Evolutionary conservation across 2,329 filamentous ascomycete species (phyloP), one percentile per base, ranked within the genome.

Genomic region (Endocalyx cinctus): DNA sequence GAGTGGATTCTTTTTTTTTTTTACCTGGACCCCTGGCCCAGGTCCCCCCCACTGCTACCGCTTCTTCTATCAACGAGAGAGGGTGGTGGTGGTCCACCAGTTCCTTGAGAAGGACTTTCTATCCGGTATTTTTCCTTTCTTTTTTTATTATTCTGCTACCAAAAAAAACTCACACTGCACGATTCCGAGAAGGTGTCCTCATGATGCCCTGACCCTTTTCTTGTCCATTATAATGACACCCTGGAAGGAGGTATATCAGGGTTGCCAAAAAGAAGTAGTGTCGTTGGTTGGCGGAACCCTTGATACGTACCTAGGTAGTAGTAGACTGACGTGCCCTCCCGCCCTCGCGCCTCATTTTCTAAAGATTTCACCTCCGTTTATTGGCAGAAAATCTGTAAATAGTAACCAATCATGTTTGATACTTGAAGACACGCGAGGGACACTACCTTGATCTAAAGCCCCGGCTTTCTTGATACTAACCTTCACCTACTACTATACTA

Each of bases 341-440:
- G 47, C 37, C 37, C 49, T 48, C 50, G 43, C 46, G 47, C 46
- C 51, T 55, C 47, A 47, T 52, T 46, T 38, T 51, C 45, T 42
- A 51, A 47, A 46, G 41, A 41, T 42, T 44, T 46, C 43, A 48
- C 42, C 39, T 39, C 41, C 51, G 35, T 62, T 59, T 57, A 64
- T 68, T 68, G 64, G 67, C 59, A 56, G 52, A 51, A 47, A 47
- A 38, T 41, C 45, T 42, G 46, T 53, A 41, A 41, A 41, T 40
- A 50, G 43, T 50, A 45, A 45, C 66, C 66, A 69, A 69, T 69
- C 64, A 69, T 62, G 57, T 63, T 56, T 45, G 60, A 57, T 57
- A 49, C 48, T 59, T 47, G 48, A 50, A 56, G 56, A 56, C 64
- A 56, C 52, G 57, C 53, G 63, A 57, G 57, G 57, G n/a, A 66